Percentiles rank a stretch among this genome's conserved stretches.
phyloP scores from a whole-genome alignment of 176 grass and related monocot species.

The Ensete ventricosum region DNA sequence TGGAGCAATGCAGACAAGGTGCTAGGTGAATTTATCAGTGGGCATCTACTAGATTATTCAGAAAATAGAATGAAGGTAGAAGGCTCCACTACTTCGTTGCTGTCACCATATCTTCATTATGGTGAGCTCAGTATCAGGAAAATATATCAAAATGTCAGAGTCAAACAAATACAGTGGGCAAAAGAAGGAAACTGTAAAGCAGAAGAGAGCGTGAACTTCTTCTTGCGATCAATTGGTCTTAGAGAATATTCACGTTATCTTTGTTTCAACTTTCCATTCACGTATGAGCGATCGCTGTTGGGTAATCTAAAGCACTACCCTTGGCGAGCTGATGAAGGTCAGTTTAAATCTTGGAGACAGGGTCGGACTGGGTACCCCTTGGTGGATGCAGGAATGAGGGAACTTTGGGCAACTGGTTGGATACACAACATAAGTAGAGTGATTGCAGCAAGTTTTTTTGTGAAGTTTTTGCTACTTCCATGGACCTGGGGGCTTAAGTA shows the following conservation, averaged over 20 bases:
- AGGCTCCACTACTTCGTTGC: constrained; percentile 61
- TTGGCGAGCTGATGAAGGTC: constrained; percentile 52
- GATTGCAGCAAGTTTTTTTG: constrained; percentile 70
- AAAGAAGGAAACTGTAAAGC: constrained; percentile 51
- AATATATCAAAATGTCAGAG: constrained; percentile 51
- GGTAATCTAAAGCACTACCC: constrained; percentile 86
- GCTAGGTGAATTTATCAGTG: constrained; percentile 61
- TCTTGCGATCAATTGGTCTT: constrained; percentile 64
- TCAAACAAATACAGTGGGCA: constrained; percentile 55
- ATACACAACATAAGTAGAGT: constrained; percentile 82
- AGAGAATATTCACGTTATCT: constrained; percentile 92
- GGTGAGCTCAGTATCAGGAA: constrained; percentile 86
- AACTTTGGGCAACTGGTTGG: constrained; percentile 96
- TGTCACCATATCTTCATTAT: constrained; percentile 88
- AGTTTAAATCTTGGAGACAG: constrained; percentile 85
- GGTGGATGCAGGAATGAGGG: constrained; percentile 97
- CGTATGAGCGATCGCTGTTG: constrained; percentile 68
- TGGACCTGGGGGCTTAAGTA: constrained; percentile 98
- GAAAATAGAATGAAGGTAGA: constrained; percentile 63
- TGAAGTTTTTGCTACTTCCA: constrained; percentile 73
- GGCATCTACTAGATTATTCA: constrained; percentile 64
- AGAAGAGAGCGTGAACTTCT: constrained; percentile 60
- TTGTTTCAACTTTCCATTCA: constrained; percentile 95
- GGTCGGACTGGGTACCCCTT: constrained; percentile 87
- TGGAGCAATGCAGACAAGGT: constrained; percentile 67